These are phyloP conservation scores for Aspergillus sp. DNA, from an alignment of 2,329 filamentous ascomycete species.

Conservation along the genomic window DNA sequence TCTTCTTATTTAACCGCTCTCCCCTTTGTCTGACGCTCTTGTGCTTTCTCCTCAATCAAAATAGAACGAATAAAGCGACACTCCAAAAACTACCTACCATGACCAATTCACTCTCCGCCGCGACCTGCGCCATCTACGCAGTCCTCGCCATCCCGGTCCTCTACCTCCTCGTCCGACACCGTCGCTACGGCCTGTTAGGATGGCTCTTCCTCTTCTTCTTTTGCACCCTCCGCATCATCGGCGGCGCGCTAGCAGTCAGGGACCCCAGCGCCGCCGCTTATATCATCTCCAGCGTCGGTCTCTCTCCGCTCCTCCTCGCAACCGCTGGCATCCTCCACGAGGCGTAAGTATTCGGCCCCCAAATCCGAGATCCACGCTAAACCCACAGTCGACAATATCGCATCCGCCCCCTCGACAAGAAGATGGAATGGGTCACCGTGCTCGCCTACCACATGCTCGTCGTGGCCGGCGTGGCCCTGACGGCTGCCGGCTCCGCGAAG, in stretches of 20 bases:
- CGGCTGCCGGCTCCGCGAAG: conserved; percentile 13
- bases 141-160: conserved; percentile 29
- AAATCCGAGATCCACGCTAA: neutral
- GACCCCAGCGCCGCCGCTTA: conserved; percentile 24
- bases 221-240: conserved; percentile 37
- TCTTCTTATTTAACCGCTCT: neutral
- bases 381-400: conserved; percentile 19
- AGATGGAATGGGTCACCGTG: neutral
- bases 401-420: conserved; percentile 5
- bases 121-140: conserved; percentile 31
- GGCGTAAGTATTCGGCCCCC: conserved; percentile 24
- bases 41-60: neutral
- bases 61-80: conserved; percentile 1
- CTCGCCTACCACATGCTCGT: conserved; percentile 15
- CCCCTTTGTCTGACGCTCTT: neutral
- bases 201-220: conserved; percentile 43
- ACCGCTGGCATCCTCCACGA: conserved; percentile 36
- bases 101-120: neutral
- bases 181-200: conserved; percentile 33
- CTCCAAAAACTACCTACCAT: conserved; percentile 1
- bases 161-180: conserved; percentile 36
- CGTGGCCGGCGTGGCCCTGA: conserved; percentile 14
- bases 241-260: conserved; percentile 19
- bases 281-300: conserved; percentile 38
- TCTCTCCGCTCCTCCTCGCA: conserved; percentile 37